These are phyloP conservation scores for Sporothrix mexicana DNA, from an alignment of 2,329 filamentous ascomycete species.

Conservation along the genomic window DNA sequence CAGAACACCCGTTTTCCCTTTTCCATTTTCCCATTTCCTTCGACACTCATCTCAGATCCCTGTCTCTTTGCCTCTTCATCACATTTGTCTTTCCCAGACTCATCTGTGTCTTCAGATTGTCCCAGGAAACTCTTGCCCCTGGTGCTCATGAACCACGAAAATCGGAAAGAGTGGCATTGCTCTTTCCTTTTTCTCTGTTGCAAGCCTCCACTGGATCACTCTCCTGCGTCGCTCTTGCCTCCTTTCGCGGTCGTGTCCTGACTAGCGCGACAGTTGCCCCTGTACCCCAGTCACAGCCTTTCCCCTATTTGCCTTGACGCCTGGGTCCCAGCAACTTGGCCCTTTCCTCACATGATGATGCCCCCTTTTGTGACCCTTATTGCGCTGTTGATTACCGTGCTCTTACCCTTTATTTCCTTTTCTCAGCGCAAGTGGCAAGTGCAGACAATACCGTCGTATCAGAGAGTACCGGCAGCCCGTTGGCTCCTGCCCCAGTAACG, in stretches of 20 bases:
- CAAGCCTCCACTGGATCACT: background rate
- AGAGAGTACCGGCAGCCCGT: background rate
- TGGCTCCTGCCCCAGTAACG: conserved; percentile 28
- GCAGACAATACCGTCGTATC: too few relatives aligned
- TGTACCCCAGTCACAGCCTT: conserved; percentile 21
- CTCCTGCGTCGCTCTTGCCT: conserved; percentile 21
- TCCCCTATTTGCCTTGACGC: conserved; percentile 2
- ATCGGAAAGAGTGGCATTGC: too few relatives aligned
- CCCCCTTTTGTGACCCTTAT: background rate
- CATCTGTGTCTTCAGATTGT: background rate
- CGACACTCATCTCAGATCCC: too few relatives aligned
- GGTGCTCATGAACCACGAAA: background rate
- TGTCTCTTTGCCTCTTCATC: background rate
- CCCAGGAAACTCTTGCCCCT: background rate
- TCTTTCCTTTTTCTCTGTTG: conserved; percentile 4
- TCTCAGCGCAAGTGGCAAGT: background rate
- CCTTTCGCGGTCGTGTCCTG: background rate
- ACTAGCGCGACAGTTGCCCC: conserved; percentile 24
- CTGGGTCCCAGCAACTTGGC: background rate
- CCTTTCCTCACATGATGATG: too few relatives aligned
- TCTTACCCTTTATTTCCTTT: background rate
- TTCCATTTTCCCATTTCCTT: background rate
- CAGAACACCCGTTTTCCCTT: background rate
- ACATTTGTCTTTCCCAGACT: background rate
- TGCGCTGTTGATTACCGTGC: background rate